Conservation (phyloP, 371 early-diverging fungal genomes). For the Nematocida sp. region DNA sequence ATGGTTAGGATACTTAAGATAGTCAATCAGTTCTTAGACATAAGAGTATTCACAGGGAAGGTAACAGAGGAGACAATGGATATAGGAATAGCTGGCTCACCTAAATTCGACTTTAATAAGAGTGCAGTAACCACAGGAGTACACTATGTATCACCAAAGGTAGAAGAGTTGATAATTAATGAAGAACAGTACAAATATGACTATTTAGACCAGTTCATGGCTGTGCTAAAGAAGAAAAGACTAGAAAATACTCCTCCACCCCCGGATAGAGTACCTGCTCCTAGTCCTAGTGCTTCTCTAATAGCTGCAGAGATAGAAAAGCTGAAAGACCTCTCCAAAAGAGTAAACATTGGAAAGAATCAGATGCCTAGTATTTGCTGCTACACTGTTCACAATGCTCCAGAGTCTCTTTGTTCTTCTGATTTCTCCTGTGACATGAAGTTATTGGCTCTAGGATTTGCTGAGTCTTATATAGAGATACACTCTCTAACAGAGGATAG, state of each 20-base stretch:
- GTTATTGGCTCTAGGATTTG: slow-evolving; percentile 63
- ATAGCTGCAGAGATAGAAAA: slow-evolving; percentile 65
- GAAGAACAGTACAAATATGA: slow-evolving; percentile 72
- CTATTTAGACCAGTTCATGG: slow-evolving; percentile 71
- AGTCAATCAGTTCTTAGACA: slow-evolving; percentile 82
- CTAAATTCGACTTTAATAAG: slow-evolving; percentile 50
- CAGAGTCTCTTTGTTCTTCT: slow-evolving; percentile 66
- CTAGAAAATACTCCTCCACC: slow-evolving; percentile 44
- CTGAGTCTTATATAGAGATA: slow-evolving; percentile 63
- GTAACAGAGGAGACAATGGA: slow-evolving; percentile 53
- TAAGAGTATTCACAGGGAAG: slow-evolving; percentile 67
- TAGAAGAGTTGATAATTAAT: slow-evolving; percentile 67
- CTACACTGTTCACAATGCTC: slow-evolving; percentile 91
- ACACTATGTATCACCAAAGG: slow-evolving; percentile 57
- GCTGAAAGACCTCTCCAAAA: slow-evolving; percentile 75
- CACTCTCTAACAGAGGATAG: slow-evolving; percentile 62
- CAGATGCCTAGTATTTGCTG: slow-evolving; percentile 83
- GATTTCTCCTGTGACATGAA: slow-evolving; percentile 61
- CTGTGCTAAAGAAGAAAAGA: slow-evolving; percentile 66
- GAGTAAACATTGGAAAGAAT: slow-evolving; percentile 69
- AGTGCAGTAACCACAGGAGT: slow-evolving; percentile 53
- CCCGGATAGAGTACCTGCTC: slow-evolving; percentile 29
- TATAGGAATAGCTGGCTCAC: slow-evolving; percentile 51
- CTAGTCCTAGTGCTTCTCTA: slow-evolving; percentile 53
- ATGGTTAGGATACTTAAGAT: slow-evolving; percentile 76